Evolutionary conservation across 768 basidiomycete genomes (phyloP), one percentile per base, ranked within the genome.

Genomic region (Pleurotus tuoliensis): DNA sequence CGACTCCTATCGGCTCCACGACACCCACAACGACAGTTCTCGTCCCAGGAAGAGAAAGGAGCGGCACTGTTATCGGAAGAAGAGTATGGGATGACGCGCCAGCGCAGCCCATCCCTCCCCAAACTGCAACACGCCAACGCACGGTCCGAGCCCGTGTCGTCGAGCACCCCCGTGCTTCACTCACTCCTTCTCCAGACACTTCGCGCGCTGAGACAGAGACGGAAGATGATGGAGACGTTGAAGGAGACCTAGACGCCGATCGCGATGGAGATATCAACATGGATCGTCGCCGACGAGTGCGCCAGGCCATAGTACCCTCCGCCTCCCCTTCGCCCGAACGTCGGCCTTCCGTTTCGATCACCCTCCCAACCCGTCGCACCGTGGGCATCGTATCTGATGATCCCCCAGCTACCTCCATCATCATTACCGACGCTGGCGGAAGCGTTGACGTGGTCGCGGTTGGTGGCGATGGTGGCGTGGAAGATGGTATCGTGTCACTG

Each of bases 121-220:
- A 61, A 22, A 52, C 66, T 7, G 59, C 69, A 13, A 56, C 64
- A 47, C 63, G 66, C 22, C 66, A 72, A 53, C 72, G 74, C 44
- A 56, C 63, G 16, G 59, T 62, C 58, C 67, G 73, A 34, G 47
- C 66, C 20, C 74, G 58, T 15, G 8, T 67, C 27, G 6, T 24
- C 45, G 41, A 41, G 34, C 44, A 57, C 16, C 55, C 49, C 39
- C 64, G 70, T 13, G 52, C 63, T 53, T 59, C 71, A 39, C 65
- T 66, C 39, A 79, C 79, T 0, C 77, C 78, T 4, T 72, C 76
- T 11, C 63, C 68, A 70, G 72, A 73, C 30, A 80, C 75, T n/a
- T 84, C 84, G 0, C 74, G 86, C 11, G 77, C 85, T 0, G 86
- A 88, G 56, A 87, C 88, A 0, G 90, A 92, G 70, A 87, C 88